Evolutionary conservation across 805 yeast species (phyloP).

Genomic region (Lachancea mirantina): DNA sequence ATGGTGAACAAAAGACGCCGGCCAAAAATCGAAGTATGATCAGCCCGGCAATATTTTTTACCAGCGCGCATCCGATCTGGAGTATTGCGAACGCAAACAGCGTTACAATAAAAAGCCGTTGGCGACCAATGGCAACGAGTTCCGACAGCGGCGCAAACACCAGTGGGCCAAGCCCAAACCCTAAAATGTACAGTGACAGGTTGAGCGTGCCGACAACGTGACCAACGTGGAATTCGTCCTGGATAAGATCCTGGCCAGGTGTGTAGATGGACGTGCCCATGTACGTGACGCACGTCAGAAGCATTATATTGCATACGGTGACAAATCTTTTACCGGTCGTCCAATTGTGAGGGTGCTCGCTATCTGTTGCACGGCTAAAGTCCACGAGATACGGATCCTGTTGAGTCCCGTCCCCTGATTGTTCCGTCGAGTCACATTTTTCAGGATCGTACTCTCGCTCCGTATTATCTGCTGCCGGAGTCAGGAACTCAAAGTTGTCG

Average conservation of each 20-base stretch:
- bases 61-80: conserved; percentile 51
- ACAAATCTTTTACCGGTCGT: conserved; percentile 34
- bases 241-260: conserved; percentile 43
- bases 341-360: conserved; percentile 56
- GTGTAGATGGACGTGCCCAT: conserved; percentile 52
- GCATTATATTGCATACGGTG: conserved; percentile 35
- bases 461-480: no score
- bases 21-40: conserved; percentile 44
- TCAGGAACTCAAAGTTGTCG: no score
- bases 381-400: conserved; percentile 29
- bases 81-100: conserved; percentile 41
- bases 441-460: no score
- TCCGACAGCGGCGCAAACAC: conserved; percentile 54
- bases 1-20: conserved; percentile 52
- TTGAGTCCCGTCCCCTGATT: no score
- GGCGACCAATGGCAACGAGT: conserved; percentile 46
- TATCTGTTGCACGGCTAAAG: conserved; percentile 36
- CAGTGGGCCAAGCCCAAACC: conserved; percentile 57
- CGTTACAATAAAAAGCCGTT: conserved; percentile 41
- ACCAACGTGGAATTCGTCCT: conserved; percentile 39
- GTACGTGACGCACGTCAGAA: conserved; percentile 46
- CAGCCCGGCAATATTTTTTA: conserved; percentile 43
- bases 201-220: conserved; percentile 43
- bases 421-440: no score
- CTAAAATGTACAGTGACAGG: conserved; percentile 48